Evolutionary conservation across 2,329 filamentous ascomycete genomes (phyloP).

Genomic region (Penicillium rolfsii): DNA sequence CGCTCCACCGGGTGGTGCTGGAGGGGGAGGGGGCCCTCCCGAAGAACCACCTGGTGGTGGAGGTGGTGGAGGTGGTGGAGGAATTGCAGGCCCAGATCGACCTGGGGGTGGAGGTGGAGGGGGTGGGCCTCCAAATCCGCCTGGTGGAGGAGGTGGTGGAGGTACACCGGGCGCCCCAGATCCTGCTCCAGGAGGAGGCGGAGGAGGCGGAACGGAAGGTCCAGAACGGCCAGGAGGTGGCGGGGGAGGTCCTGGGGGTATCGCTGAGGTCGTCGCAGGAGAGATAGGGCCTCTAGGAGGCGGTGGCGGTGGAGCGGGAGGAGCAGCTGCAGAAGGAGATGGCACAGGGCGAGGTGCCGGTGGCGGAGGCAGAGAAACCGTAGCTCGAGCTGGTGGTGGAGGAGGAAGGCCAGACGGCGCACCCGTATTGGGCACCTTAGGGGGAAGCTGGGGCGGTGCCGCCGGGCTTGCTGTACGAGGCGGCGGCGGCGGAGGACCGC

Average conservation of each 20-base stretch:
- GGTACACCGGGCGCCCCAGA: conserved; percentile 27
- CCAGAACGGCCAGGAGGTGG: conserved; percentile 57
- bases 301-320: conserved; percentile 40
- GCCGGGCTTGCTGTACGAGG: conserved; percentile 51
- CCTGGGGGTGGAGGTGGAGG: conserved; percentile 43
- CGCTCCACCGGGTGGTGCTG: conserved; percentile 42
- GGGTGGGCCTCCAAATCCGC: conserved; percentile 31
- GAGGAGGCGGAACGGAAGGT: conserved; percentile 51
- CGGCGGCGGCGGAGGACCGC: conserved; percentile 69
- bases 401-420: conserved; percentile 54
- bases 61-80: conserved; percentile 53
- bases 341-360: conserved; percentile 37
- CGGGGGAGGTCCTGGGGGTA: conserved; percentile 39
- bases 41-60: conserved; percentile 47
- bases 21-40: conserved; percentile 57
- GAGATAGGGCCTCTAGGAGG: conserved; percentile 44
- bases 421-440: conserved; percentile 45
- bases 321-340: conserved; percentile 41
- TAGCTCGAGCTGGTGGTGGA: conserved; percentile 58
- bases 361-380: conserved; percentile 51
- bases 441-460: conserved; percentile 55
- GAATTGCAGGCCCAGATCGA: conserved; percentile 30
- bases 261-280: conserved; percentile 31
- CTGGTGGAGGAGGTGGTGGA: conserved; percentile 33
- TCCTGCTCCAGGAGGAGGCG: conserved; percentile 36